Percentiles rank a stretch among this genome's conserved stretches.
Conservation (phyloP, 805 yeast genomes). For the Candida chilensis region DNA sequence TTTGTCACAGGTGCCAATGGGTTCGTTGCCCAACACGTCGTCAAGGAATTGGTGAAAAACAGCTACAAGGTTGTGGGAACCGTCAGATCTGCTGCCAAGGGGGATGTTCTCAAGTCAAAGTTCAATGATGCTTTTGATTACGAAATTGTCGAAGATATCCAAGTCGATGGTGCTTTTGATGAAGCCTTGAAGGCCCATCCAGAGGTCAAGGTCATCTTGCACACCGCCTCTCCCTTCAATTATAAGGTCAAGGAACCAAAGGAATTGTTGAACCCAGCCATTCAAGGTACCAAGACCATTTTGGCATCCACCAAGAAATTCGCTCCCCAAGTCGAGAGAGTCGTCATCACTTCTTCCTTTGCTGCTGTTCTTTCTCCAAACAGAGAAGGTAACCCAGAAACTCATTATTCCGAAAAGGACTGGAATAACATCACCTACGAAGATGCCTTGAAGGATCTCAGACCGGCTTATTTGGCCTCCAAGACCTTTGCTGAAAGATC, state of each 20-base stretch:
- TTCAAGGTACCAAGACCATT: conserved; percentile 42
- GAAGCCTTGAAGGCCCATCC: conserved; percentile 27
- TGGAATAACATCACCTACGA: conserved; percentile 51
- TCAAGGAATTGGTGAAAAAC: conserved; percentile 25
- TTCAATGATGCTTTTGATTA: conserved; percentile 14
- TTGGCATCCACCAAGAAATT: conserved; percentile 30
- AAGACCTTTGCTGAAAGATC: conserved; percentile 52
- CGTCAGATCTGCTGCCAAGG: conserved; percentile 35
- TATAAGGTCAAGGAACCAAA: conserved; percentile 32
- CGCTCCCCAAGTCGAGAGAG: conserved; percentile 34
- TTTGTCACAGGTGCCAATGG: conserved; percentile 48
- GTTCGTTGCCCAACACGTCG: conserved; percentile 40
- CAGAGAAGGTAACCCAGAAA: conserved; percentile 19
- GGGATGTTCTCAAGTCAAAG: conserved; percentile 20
- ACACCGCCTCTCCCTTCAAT: conserved; percentile 42
- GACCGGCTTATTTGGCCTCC: conserved; percentile 46
- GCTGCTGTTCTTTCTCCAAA: conserved; percentile 34
- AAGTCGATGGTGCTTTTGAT: conserved; percentile 35
- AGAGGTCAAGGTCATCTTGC: conserved; percentile 35
- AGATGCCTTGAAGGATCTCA: conserved; percentile 26
- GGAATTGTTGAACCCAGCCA: conserved; percentile 46
- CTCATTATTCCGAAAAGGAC: conserved; percentile 29
- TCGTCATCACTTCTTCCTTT: conserved; percentile 47
- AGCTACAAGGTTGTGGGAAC: conserved; percentile 42
- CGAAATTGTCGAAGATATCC: conserved; percentile 25